Conservation (phyloP, 225 moss, liverwort and hornwort genomes). For the Antitrichia curtipendula region DNA sequence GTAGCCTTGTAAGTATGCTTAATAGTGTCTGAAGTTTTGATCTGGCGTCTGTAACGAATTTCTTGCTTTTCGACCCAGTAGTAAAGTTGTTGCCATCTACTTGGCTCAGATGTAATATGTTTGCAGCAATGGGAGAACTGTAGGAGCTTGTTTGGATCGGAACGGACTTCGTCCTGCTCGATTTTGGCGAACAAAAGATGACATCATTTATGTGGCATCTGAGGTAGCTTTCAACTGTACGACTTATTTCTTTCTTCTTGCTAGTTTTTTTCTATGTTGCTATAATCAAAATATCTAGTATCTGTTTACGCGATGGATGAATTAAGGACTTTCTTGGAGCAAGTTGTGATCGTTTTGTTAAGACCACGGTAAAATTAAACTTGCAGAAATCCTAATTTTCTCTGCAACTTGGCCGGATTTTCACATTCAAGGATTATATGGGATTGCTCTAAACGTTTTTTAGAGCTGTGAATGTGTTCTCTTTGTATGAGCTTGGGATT, state of each 20-base stretch:
- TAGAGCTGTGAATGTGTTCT: neutral
- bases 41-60: neutral
- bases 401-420: neutral
- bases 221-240: constrained; percentile 32
- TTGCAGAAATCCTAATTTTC: neutral
- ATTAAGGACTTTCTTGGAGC: neutral
- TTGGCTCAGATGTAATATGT: neutral
- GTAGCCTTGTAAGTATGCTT: neutral
- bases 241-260: neutral
- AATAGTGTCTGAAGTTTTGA: neutral
- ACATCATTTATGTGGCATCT: constrained; percentile 84
- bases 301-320: neutral
- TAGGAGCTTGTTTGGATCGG: constrained; percentile 85
- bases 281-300: neutral
- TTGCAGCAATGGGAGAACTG: constrained; percentile 51
- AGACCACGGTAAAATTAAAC: neutral
- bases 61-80: neutral
- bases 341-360: neutral
- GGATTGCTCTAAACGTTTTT: neutral
- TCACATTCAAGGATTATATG: neutral
- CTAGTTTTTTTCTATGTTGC: neutral
- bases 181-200: constrained; percentile 72
- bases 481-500: neutral
- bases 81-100: neutral
- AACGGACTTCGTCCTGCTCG: constrained; percentile 90